phyloP scores from a whole-genome alignment of 805 yeast species.

The Cyberlindnera euphorbiiphila region DNA sequence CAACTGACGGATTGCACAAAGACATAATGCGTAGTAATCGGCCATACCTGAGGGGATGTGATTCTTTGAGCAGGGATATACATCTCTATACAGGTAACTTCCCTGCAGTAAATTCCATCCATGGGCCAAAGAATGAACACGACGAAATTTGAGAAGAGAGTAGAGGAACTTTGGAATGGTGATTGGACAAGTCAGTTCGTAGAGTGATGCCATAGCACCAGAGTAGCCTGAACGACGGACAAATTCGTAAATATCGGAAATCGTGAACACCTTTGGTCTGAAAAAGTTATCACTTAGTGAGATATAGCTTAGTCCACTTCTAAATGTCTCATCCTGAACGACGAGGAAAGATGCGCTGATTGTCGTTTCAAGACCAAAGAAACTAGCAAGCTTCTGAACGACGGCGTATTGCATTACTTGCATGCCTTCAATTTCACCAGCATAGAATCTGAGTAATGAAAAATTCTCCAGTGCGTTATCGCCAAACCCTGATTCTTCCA shows the following conservation, averaged over 20 bases:
- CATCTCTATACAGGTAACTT: constrained; percentile 4
- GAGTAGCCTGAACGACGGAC: constrained; percentile 1
- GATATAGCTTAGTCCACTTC: constrained; percentile 12
- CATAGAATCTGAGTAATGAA: constrained; percentile 17
- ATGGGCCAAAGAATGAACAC: constrained; percentile 8
- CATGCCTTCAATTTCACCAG: constrained; percentile 16
- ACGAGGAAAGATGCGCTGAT: constrained; percentile 9
- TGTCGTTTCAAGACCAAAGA: constrained; percentile 7
- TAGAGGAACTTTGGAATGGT: constrained; percentile 3
- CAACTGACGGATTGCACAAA: neutral
- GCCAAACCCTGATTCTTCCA: neutral
- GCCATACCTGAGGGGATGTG: constrained; percentile 12
- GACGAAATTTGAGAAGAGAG: constrained; percentile 5
- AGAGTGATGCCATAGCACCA: constrained; percentile 3
- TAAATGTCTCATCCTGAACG: constrained; percentile 8
- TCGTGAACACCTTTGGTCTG: constrained; percentile 6
- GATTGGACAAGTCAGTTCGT: constrained; percentile 9
- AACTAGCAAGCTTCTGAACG: constrained; percentile 12
- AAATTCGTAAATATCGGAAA: constrained; percentile 4
- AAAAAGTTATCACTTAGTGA: constrained; percentile 6
- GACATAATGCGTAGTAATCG: constrained; percentile 6
- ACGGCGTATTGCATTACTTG: constrained; percentile 7
- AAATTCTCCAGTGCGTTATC: constrained; percentile 12
- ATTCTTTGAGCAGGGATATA: constrained; percentile 12
- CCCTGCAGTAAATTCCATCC: constrained; percentile 7